Conservation (phyloP, 148 eudicot species). For the Rhododendron henanense region DNA sequence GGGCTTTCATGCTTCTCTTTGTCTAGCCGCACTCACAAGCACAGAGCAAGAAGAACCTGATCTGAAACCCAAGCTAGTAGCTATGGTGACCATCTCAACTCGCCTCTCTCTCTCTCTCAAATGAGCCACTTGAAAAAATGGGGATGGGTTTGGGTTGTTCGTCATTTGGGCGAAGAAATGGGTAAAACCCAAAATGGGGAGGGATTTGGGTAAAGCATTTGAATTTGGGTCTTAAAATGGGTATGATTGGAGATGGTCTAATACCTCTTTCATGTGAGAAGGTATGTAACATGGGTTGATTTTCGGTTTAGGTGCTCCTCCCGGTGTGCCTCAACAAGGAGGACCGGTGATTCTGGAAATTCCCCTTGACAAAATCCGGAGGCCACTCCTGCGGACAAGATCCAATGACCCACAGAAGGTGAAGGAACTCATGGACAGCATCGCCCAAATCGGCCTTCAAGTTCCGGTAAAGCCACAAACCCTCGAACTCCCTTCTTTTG, state of each 20-base stretch:
- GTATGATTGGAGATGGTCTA: too few relatives aligned
- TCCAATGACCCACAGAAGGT: conserved; percentile 84
- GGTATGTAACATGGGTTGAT: not conserved
- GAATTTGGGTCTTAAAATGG: too few relatives aligned
- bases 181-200: too few relatives aligned
- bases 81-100: not conserved
- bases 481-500: not conserved
- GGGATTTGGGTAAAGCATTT: not conserved
- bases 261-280: too few relatives aligned
- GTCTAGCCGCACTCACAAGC: not conserved
- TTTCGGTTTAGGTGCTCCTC: conserved; percentile 46
- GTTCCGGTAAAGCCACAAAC: conserved; percentile 59
- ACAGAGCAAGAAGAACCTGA: not conserved
- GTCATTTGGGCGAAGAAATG: not conserved
- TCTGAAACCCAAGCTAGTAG: not conserved
- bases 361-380: conserved; percentile 78
- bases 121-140: not conserved
- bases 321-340: conserved; percentile 44
- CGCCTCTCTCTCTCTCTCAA: not conserved
- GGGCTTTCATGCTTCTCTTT: not conserved
- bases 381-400: conserved; percentile 91
- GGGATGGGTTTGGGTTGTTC: not conserved
- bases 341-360: conserved; percentile 82
- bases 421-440: conserved; percentile 90
- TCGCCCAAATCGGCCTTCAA: conserved; percentile 84